Evolutionary conservation across 768 basidiomycete genomes (phyloP), one percentile per base, ranked within the genome.

Genomic region (Amylocystis lapponica): DNA sequence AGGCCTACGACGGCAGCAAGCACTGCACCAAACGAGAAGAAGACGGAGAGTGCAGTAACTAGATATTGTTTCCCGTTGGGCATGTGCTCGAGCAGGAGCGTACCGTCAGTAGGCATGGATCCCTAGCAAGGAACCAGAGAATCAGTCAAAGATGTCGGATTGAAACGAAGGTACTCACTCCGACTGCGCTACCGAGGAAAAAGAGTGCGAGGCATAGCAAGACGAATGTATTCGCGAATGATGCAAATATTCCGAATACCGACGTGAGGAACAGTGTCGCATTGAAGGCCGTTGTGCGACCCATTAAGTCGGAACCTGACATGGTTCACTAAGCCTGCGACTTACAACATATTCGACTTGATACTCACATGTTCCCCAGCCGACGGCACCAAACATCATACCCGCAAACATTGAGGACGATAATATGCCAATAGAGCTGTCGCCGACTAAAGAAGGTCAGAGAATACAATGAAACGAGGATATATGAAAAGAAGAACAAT

Each of bases 61-160:
- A 98, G 77, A 59, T 95, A 92, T 55, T 92, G 82, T 50, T 93
- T 91, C n/a, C 78, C 78, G 50, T 83, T 80, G 2, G 95, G 95
- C 70, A 97, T 81, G 54, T 96, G 92, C 56, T 99, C 95, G 8
- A 92, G 72, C 19, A 92, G 75, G 3, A 95, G 78, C 0, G 92
- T 97, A 5, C 94, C 93, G 52, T 97, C 95, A 0, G 94, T 98
- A 1, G 94, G 94, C 91, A 97, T 95, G 32, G 90, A 84, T 30
- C 93, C 85, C 89, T 93, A 43, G 14, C 11, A 20, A 3, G 32
- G 32, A 43, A 34, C n/a, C 27, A 8, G 20, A 39, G 26, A 10
- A 4, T 7, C 47, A 10, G 27, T 14, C n/a, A 17, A 16, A 17
- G 22, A 17, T 27, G 25, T 23, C 14, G n/a, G 20, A 25, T 36